A percentile compares a stretch with the other conserved stretches of the same genome.
Evolutionary conservation across 129 eudicot species (phyloP).

Genomic region (Ambrosia artemisiifolia): DNA sequence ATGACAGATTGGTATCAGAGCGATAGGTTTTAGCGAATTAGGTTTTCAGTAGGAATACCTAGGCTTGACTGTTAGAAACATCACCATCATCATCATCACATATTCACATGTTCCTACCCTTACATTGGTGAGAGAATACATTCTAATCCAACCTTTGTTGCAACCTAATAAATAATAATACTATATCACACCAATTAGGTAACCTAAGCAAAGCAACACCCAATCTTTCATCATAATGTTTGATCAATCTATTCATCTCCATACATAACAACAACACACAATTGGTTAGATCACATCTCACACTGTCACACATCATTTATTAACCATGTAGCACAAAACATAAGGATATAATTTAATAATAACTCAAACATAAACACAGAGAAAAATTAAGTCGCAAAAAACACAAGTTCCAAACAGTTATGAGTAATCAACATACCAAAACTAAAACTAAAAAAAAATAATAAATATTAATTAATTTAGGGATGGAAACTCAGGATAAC

Average conservation of each 20-base stretch:
- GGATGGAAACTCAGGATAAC: conserved; percentile 28
- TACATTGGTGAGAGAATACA: background rate
- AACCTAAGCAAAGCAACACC: conserved; percentile 14
- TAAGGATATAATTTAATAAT: background rate
- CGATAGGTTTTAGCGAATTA: no score
- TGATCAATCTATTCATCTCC: conserved; percentile 2
- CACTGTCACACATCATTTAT: background rate
- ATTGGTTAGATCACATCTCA: background rate
- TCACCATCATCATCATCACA: background rate
- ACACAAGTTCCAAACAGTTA: background rate
- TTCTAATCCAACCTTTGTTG: background rate
- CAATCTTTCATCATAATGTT: background rate
- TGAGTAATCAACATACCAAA: background rate
- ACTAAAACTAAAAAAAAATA: background rate
- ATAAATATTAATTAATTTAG: background rate
- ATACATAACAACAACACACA: background rate
- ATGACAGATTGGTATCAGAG: no score
- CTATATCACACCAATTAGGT: conserved; percentile 4
- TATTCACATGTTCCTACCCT: no score
- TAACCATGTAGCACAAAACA: background rate
- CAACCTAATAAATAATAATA: conserved; percentile 2
- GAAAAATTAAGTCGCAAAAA: background rate
- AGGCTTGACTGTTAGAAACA: no score
- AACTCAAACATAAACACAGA: background rate
- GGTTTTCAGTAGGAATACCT: no score